Percentiles rank a stretch among this genome's conserved stretches.
phyloP scores from a whole-genome alignment of 768 basidiomycete species.

The Tricholoma matsutake region DNA sequence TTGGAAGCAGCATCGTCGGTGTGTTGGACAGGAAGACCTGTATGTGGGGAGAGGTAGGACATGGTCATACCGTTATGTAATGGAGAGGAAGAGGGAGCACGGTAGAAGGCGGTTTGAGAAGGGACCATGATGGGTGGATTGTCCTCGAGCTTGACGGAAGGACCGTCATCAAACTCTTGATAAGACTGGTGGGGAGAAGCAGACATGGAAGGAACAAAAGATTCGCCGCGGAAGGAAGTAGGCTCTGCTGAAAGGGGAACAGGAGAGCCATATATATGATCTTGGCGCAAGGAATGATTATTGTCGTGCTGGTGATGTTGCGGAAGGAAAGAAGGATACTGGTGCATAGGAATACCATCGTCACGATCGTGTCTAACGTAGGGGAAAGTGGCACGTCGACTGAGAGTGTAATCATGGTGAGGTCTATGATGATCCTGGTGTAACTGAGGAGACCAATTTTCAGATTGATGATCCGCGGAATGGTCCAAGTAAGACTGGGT shows the following conservation, averaged over 20 bases:
- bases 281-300: conserved; percentile 31
- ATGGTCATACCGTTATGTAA: conserved; percentile 32
- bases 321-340: conserved; percentile 40
- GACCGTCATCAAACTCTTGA: conserved; percentile 45
- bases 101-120: conserved; percentile 53
- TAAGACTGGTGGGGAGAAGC: conserved; percentile 42
- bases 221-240: conserved; percentile 26
- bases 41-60: conserved; percentile 38
- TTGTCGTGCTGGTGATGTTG: conserved; percentile 38
- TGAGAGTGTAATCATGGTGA: conserved; percentile 43
- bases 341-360: conserved; percentile 38
- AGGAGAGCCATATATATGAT: conserved; percentile 34
- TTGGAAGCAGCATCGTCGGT: conserved; percentile 89
- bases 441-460: conserved; percentile 26
- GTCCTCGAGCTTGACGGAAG: conserved; percentile 68
- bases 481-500: conserved; percentile 34
- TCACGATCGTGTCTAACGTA: conserved; percentile 72
- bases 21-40: conserved; percentile 73
- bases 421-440: conserved; percentile 35
- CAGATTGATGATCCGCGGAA: conserved; percentile 21
- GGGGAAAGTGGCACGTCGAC: conserved; percentile 73
- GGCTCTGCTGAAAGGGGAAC: conserved; percentile 26
- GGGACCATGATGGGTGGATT: conserved; percentile 57
- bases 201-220: conserved; percentile 34
- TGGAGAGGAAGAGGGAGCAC: conserved; percentile 28